Evolutionary conservation across 371 early-diverging fungal genomes (phyloP).

Genomic region (Actinomortierella ambigua): DNA sequence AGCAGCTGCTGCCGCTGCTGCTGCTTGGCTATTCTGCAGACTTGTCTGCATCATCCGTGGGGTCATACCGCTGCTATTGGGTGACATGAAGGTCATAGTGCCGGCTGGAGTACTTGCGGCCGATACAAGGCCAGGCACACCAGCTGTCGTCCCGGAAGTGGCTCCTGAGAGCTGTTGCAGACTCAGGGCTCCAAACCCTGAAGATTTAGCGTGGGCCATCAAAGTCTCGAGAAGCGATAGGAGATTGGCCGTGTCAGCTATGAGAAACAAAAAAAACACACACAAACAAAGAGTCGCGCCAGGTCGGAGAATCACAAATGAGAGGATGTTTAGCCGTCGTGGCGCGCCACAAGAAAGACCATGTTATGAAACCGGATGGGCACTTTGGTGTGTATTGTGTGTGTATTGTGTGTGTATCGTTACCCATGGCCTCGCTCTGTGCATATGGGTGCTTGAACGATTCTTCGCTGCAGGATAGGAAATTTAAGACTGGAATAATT

Average conservation of each 20-base stretch:
- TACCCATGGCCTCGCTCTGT: slow-evolving; percentile 42
- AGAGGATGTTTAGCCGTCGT: no score
- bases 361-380: no score
- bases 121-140: no score
- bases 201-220: slow-evolving; percentile 23
- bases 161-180: neutral
- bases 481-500: neutral
- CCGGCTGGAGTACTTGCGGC: no score
- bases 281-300: no score
- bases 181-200: slow-evolving; percentile 34
- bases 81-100: no score
- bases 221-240: slow-evolving; percentile 31
- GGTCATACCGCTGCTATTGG: no score
- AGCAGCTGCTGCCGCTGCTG: neutral
- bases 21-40: neutral
- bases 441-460: slow-evolving; percentile 44
- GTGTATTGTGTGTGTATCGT: neutral
- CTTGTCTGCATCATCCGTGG: neutral
- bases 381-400: no score
- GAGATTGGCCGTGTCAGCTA: slow-evolving; percentile 35
- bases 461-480: slow-evolving; percentile 24
- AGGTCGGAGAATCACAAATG: no score
- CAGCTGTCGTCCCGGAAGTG: no score
- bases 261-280: neutral
- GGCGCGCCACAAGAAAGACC: no score